Percentiles rank a stretch among this genome's conserved stretches.
Evolutionary conservation across 108 stramenopile species (phyloP).

Genomic region (Conticribra weissflogii): DNA sequence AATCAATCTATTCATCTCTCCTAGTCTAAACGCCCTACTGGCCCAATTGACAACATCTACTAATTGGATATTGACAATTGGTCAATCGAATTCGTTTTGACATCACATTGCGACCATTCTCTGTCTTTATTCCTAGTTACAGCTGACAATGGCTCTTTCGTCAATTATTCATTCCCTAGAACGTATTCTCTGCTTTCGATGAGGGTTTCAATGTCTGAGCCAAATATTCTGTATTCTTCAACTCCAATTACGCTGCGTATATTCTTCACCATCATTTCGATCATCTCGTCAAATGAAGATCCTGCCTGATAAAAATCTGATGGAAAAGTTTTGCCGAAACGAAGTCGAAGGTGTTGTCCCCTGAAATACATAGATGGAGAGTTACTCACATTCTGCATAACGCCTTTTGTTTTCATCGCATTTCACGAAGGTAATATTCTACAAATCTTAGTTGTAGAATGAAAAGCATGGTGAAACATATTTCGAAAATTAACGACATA

Average conservation of each 20-base stretch:
- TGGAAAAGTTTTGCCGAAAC: slow-evolving; percentile 6
- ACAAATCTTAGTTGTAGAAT: background rate
- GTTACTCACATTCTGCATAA: slow-evolving; percentile 20
- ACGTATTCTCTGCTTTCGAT: background rate
- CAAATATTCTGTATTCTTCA: background rate
- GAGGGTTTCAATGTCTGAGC: background rate
- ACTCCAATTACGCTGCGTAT: slow-evolving; percentile 23
- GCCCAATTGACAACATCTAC: slow-evolving; percentile 51
- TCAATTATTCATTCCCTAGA: slow-evolving; percentile 8
- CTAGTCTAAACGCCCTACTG: slow-evolving; percentile 30
- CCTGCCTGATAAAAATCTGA: background rate
- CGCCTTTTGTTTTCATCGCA: slow-evolving; percentile 40
- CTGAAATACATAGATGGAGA: slow-evolving; percentile 23
- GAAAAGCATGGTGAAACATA: too few species aligned
- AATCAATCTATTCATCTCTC: slow-evolving; percentile 35
- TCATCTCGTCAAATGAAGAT: background rate
- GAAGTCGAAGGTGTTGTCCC: slow-evolving; percentile 11
- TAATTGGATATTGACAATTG: too few species aligned
- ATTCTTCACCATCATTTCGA: slow-evolving; percentile 2
- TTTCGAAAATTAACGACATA: background rate
- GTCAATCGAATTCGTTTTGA: too few species aligned
- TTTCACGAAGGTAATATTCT: slow-evolving; percentile 29
- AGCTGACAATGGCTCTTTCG: slow-evolving; percentile 14
- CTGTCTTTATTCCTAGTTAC: slow-evolving; percentile 13
- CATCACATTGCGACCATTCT: too few species aligned